Evolutionary conservation across 495 filamentous ascomycete genomes (phyloP).

Genomic region (Pyrenopolyporus hunteri): DNA sequence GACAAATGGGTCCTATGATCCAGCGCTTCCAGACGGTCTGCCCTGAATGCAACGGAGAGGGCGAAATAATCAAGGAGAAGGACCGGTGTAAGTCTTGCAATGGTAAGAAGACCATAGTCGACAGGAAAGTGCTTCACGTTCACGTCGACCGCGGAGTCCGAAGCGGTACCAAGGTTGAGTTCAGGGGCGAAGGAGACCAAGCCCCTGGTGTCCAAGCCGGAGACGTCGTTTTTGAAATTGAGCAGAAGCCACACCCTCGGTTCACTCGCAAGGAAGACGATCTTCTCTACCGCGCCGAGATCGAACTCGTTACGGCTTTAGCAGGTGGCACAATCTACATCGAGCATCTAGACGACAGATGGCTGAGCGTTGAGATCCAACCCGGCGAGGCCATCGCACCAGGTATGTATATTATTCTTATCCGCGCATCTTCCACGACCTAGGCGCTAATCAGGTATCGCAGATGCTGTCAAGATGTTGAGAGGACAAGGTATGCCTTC

Average conservation of each 20-base stretch:
- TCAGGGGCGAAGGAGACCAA: conserved; percentile 96
- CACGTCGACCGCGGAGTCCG: conserved; percentile 95
- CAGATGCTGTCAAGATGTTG: conserved; percentile 91
- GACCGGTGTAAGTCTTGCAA: conserved; percentile 93
- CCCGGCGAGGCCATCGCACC: conserved; percentile 93
- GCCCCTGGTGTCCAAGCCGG: conserved; percentile 89
- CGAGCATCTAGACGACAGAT: conserved; percentile 97
- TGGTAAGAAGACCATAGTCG: conserved; percentile 96
- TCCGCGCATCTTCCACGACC: conserved; percentile 25
- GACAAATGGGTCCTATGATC: conserved; percentile 99
- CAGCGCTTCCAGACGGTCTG: conserved; percentile 99
- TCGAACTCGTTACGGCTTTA: conserved; percentile 94
- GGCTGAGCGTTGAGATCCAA: conserved; percentile 87
- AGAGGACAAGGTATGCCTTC: conserved; percentile 98
- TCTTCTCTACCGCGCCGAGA: conserved; percentile 92
- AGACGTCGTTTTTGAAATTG: conserved; percentile 96
- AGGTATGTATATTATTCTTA: conserved; percentile 64
- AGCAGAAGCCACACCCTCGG: conserved; percentile 93
- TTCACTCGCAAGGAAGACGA: conserved; percentile 98
- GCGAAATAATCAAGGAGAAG: conserved; percentile 93
- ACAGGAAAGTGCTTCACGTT: conserved; percentile 97
- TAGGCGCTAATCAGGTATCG: conserved; percentile 9
- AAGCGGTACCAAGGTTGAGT: conserved; percentile 93
- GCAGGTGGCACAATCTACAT: conserved; percentile 87
- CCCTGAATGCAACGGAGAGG: conserved; percentile 96